Base-by-base conservation (phyloP, 1,139 yeast genomes). In the Pichia terricola region DNA sequence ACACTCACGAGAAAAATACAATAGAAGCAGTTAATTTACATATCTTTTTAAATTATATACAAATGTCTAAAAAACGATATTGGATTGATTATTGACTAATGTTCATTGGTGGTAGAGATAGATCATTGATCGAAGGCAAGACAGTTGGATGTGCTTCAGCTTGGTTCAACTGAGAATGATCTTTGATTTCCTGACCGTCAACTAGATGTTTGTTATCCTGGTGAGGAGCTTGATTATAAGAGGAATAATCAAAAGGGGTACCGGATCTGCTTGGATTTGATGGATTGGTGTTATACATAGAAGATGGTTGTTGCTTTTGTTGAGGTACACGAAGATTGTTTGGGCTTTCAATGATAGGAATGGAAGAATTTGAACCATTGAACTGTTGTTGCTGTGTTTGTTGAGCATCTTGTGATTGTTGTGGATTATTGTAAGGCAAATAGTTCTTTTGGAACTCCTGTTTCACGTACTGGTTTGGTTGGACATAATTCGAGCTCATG, bases 51-150 rank as follows among this genome's bases (percentile, higher is more conserved):
- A 16, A 16, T 16, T 16, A 16, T 16, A 16, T 16, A 16, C 22
- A 16, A 16, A 16, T 16, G 22, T 16, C 22, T 16, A 16, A 16
- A 16, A 16, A 16, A 16, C 22, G 22, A 16, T 16, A 16, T 16
- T 16, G 22, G 22, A 16, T 16, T 16, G 7, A 22, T 11, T 7
- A 34, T 5, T 56, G 58, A 35, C 50, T 54, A 52, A 56, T 51
- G 43, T 56, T 55, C 8, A 58, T 43, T 9, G 63, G 61, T 7
- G 63, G 64, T 41, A 59, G 45, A 6, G 61, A 53, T 37, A 60
- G 48, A 33, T 55, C 57, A 44, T 56, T 56, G 34, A 58, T 56
- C 4, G 59, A 51, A 5, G 61, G 61, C 28, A 57, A 42, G 38
- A 48, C 45, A 22, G 52, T 52, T 7, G 37, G 7, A 10, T 37